Evolutionary conservation across 1,284 basidiomycete species (phyloP).

Genomic region (Trametes hirsuta): DNA sequence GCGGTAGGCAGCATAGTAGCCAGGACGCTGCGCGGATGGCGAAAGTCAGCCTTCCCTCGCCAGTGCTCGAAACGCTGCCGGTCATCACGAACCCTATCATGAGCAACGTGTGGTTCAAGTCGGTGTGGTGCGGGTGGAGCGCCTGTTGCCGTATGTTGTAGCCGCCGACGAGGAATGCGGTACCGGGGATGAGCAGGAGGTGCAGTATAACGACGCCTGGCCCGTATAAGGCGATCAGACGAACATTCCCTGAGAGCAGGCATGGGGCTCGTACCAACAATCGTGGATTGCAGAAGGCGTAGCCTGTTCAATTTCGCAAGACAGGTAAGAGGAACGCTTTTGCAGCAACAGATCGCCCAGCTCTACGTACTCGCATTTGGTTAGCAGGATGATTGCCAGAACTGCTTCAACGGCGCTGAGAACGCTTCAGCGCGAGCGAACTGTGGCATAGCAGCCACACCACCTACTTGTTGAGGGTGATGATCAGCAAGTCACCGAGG

Average conservation of each 20-base stretch:
- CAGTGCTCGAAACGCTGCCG: not conserved
- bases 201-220: slow-evolving; percentile 64
- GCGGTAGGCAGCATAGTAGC: slow-evolving; percentile 64
- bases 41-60: too few species aligned
- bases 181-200: slow-evolving; percentile 62
- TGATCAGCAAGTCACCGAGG: slow-evolving; percentile 58
- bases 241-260: too few species aligned
- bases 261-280: slow-evolving; percentile 46
- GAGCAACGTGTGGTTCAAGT: slow-evolving; percentile 69
- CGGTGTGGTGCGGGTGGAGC: slow-evolving; percentile 51
- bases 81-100: slow-evolving; percentile 55
- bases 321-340: not conserved
- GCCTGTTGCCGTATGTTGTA: slow-evolving; percentile 54
- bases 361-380: slow-evolving; percentile 63
- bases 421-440: slow-evolving; percentile 43
- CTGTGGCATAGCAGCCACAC: not conserved
- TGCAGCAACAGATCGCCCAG: not conserved
- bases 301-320: slow-evolving; percentile 37
- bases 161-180: slow-evolving; percentile 64
- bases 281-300: slow-evolving; percentile 60
- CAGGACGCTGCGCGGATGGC: slow-evolving; percentile 48
- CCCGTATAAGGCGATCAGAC: not conserved
- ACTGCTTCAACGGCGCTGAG: slow-evolving; percentile 57
- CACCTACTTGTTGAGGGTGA: slow-evolving; percentile 65
- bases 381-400: slow-evolving; percentile 64